Evolutionary conservation across 805 yeast genomes (phyloP).

Genomic region (Zygotorulaspora danielsina): DNA sequence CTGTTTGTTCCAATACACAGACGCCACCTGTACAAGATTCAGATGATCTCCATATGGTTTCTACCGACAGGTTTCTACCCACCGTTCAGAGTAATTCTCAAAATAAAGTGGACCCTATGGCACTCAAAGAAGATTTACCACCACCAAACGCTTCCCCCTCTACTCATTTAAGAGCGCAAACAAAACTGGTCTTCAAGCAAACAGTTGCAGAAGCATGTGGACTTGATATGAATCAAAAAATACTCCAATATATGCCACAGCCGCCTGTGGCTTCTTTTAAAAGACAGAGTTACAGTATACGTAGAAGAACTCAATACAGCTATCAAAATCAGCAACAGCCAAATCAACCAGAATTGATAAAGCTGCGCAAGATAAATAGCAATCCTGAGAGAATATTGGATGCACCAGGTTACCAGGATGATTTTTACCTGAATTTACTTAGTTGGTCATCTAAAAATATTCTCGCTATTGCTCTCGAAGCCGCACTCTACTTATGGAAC

Average conservation of each 20-base stretch:
- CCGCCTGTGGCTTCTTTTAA: constrained; percentile 57
- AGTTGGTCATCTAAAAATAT: constrained; percentile 83
- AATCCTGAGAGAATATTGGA: constrained; percentile 92
- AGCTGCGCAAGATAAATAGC: constrained; percentile 73
- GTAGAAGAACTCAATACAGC: constrained; percentile 32
- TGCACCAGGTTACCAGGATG: constrained; percentile 93
- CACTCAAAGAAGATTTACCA: constrained; percentile 39
- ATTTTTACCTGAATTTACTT: constrained; percentile 79
- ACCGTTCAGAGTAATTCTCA: constrained; percentile 46
- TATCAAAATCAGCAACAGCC: constrained; percentile 35
- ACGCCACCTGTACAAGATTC: constrained; percentile 13
- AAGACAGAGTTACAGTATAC: constrained; percentile 29
- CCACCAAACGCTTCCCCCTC: constrained; percentile 47
- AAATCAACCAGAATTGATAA: constrained; percentile 50
- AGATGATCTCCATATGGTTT: constrained; percentile 28
- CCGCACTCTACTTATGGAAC: constrained; percentile 86
- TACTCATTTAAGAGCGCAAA: constrained; percentile 42
- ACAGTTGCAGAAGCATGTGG: constrained; percentile 96
- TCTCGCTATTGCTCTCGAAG: constrained; percentile 84
- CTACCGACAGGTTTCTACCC: constrained; percentile 61
- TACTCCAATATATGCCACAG: constrained; percentile 78
- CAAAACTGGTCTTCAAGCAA: constrained; percentile 53
- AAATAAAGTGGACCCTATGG: constrained; percentile 25
- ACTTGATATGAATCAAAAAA: constrained; percentile 71
- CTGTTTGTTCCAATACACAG: constrained; percentile 7